Base-by-base conservation (phyloP, 345 rosid genomes). In the Theobroma cacao region DNA sequence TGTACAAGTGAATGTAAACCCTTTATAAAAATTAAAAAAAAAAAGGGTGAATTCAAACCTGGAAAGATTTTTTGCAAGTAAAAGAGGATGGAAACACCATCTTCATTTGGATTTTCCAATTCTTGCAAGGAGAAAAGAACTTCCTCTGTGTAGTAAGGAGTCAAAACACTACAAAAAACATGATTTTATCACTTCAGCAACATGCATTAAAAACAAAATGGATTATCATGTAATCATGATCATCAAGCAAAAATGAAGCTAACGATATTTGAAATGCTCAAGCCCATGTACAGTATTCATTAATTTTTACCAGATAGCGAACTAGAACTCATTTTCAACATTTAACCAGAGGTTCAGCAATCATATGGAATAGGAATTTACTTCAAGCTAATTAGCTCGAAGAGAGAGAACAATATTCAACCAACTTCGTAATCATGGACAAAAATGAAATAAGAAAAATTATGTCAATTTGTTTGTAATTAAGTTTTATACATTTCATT, bases 51-150 rank as follows among this genome's bases (percentile, higher is more conserved):
- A n/a, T n/a, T n/a, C n/a, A n/a, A n/a, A n/a, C 99, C 99, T 91
- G 99, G 98, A 87, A 87, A 97, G 72, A 97, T 97, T 80, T 94
- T 97, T 78, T 94, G 98, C 88, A 94, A 82, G 89, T 97, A 97
- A 80, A 97, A 97, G 71, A 91, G 87, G 79, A 94, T 92, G 2
- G 99, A 94, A 77, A 97, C 98, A 61, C 99, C 99, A 86, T 97
- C 99, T 86, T 97, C 99, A 82, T 97, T 97, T 67, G 80, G 88
- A 58, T 63, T 86, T 81, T 94, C 94, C 90, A 97, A 80, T 73
- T 94, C 96, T 12, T 3, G 78, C 89, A 87, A 45, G 61, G 98
- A 93, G 84, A 97, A 97, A 53, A 94, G 91, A 72, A 97, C 98
- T 75, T 94, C 98, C 83, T 97, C 99, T 2, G 90, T 86, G 83